Conservation (phyloP, 2,329 filamentous ascomycete species). For the Thielaviopsis populi region DNA sequence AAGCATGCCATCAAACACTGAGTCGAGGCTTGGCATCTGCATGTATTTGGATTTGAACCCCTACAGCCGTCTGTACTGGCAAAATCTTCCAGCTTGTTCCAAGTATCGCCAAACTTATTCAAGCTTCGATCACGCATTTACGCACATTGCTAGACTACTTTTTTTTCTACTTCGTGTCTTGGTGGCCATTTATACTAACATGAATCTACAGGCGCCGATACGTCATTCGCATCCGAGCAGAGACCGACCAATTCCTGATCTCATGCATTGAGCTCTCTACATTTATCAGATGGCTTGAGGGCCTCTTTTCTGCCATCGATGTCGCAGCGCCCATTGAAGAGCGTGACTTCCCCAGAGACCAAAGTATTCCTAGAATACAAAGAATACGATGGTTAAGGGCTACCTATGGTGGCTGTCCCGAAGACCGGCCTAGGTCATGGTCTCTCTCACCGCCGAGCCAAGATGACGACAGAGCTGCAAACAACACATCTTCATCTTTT, state of each 20-base stretch:
- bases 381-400: conserved; percentile 37
- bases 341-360: conserved; percentile 46
- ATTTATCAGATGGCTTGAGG: conserved; percentile 55
- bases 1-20: neutral
- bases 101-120: neutral
- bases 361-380: conserved; percentile 44
- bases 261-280: conserved; percentile 49
- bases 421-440: conserved; percentile 22
- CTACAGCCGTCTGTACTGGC: neutral
- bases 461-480: neutral
- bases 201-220: conserved; percentile 36
- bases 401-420: conserved; percentile 19
- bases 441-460: neutral
- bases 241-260: conserved; percentile 59
- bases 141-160: neutral
- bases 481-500: neutral
- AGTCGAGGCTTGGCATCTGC: neutral
- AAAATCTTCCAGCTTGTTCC: neutral
- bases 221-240: conserved; percentile 55
- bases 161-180: neutral
- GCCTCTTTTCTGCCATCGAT: conserved; percentile 57
- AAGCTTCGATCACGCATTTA: neutral
- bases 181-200: neutral
- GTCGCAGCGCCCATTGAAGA: conserved; percentile 57
- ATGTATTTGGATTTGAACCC: neutral